Evolutionary conservation across 2,329 filamentous ascomycete genomes (phyloP).

Genomic region (Penicillium thymicola): DNA sequence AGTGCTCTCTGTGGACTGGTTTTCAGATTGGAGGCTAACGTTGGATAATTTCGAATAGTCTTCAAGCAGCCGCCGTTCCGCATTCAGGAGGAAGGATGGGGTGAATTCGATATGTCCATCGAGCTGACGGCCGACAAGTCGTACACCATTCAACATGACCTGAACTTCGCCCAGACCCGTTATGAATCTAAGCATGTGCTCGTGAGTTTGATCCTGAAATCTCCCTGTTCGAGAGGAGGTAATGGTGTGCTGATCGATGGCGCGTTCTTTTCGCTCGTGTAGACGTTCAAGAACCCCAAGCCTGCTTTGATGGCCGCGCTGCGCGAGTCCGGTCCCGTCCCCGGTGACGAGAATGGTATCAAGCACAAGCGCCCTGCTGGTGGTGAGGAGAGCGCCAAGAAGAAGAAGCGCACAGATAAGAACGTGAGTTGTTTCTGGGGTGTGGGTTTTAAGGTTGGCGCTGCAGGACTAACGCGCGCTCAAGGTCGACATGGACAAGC

Average conservation of each 20-base stretch:
- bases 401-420: conserved; percentile 68
- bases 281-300: conserved; percentile 89
- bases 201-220: conserved; percentile 42
- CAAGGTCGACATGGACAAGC: conserved; percentile 86
- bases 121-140: conserved; percentile 85
- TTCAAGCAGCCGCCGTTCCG: conserved; percentile 83
- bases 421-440: conserved; percentile 41
- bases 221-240: background rate
- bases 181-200: conserved; percentile 83
- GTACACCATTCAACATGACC: conserved; percentile 75
- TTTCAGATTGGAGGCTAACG: background rate
- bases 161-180: conserved; percentile 78
- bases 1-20: background rate
- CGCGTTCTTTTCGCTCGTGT: background rate
- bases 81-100: conserved; percentile 94
- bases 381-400: conserved; percentile 64
- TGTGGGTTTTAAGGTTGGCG: background rate
- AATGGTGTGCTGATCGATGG: background rate
- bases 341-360: conserved; percentile 63
- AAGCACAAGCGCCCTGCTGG: conserved; percentile 60
- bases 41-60: conserved; percentile 47
- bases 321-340: conserved; percentile 80
- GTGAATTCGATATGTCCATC: conserved; percentile 94
- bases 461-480: background rate
- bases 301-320: conserved; percentile 75